A percentile compares a stretch with the other conserved stretches of the same genome.
phyloP scores from a whole-genome alignment of 768 basidiomycete genomes.

The Hysterangium stoloniferum region DNA sequence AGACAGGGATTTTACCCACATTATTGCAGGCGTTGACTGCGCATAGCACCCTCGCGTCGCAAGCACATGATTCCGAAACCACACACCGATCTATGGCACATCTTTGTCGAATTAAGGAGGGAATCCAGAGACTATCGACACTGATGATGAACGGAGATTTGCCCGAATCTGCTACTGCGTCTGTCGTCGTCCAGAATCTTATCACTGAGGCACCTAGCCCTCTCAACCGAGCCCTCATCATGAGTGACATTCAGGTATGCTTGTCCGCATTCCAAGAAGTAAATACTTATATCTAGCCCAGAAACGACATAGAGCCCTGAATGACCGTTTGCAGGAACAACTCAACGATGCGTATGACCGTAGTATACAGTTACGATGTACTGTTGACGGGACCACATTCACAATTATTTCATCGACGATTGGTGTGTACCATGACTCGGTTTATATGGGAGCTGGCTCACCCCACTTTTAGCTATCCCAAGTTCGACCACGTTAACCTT shows the following conservation, averaged over 20 bases:
- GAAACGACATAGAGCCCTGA: slow-evolving; percentile 47
- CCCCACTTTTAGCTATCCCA: slow-evolving; percentile 41
- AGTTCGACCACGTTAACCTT: slow-evolving; percentile 45
- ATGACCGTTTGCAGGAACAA: slow-evolving; percentile 61
- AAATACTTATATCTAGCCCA: slow-evolving; percentile 21
- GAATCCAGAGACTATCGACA: slow-evolving; percentile 35
- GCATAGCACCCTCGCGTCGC: slow-evolving; percentile 59
- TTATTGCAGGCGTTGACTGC: slow-evolving; percentile 46
- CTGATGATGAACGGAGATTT: slow-evolving; percentile 53
- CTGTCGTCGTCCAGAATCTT: slow-evolving; percentile 33
- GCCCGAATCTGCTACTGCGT: slow-evolving; percentile 50
- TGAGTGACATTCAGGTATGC: slow-evolving; percentile 51
- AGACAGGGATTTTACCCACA: slow-evolving; percentile 65
- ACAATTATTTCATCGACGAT: slow-evolving; percentile 44
- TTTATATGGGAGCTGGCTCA: neutral
- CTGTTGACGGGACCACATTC: slow-evolving; percentile 32
- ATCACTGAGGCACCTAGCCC: slow-evolving; percentile 43
- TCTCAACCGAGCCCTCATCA: slow-evolving; percentile 43
- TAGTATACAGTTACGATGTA: slow-evolving; percentile 38
- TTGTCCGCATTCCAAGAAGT: slow-evolving; percentile 4
- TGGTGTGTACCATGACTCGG: slow-evolving; percentile 31
- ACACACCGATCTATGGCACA: slow-evolving; percentile 45
- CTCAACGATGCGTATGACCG: slow-evolving; percentile 60
- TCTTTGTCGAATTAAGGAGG: slow-evolving; percentile 43
- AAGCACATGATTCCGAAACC: slow-evolving; percentile 47